Evolutionary conservation across 306 rosid genomes (phyloP).

Genomic region (Begonia masoniana): DNA sequence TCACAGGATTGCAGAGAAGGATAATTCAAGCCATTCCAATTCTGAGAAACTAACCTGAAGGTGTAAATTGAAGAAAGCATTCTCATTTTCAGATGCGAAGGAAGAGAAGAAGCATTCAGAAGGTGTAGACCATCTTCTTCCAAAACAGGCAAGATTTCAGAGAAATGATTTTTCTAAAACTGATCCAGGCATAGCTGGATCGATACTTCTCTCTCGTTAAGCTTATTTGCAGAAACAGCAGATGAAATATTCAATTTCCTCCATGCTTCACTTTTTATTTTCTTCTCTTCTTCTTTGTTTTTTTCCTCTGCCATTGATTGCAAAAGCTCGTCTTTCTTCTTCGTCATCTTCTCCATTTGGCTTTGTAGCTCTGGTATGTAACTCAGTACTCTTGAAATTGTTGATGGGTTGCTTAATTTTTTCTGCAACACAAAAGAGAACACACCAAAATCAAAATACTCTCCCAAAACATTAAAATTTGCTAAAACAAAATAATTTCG

Average conservation of each 20-base stretch:
- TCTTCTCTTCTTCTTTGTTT: slow-evolving; percentile 2
- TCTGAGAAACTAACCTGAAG: slow-evolving; percentile 6
- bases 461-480: not conserved
- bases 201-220: slow-evolving; percentile 29
- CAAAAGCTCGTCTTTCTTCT: slow-evolving; percentile 39
- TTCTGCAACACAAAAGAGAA: slow-evolving; percentile 21
- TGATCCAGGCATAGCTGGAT: slow-evolving; percentile 37
- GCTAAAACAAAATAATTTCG: not conserved
- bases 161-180: slow-evolving; percentile 15
- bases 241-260: slow-evolving; percentile 7
- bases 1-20: not conserved
- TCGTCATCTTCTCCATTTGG: slow-evolving; percentile 29
- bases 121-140: slow-evolving; percentile 35
- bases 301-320: slow-evolving; percentile 10
- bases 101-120: slow-evolving; percentile 54
- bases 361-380: slow-evolving; percentile 54
- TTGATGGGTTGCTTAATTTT: slow-evolving; percentile 48
- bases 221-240: slow-evolving; percentile 33
- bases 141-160: slow-evolving; percentile 29
- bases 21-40: too few relatives aligned
- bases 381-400: slow-evolving; percentile 37
- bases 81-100: slow-evolving; percentile 39
- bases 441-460: not conserved
- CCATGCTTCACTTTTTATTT: not conserved
- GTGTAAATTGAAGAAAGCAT: slow-evolving; percentile 39